Conservation (phyloP, 2,329 filamentous ascomycete species). For the Colletotrichum chlorophyti region DNA sequence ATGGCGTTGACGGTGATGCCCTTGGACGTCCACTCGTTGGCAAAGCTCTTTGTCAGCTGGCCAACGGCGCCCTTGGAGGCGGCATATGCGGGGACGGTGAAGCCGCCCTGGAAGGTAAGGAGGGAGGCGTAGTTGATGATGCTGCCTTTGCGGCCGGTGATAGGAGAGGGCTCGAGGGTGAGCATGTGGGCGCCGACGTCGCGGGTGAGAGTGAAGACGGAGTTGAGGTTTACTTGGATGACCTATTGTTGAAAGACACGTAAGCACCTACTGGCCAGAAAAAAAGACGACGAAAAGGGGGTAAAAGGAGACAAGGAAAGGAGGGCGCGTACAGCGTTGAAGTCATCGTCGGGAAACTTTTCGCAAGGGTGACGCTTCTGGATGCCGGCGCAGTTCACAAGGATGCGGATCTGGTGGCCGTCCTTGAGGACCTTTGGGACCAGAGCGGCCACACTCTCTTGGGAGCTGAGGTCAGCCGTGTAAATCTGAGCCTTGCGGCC, state of each 20-base stretch:
- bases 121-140: conserved; percentile 89
- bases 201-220: conserved; percentile 80
- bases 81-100: conserved; percentile 89
- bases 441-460: conserved; percentile 65
- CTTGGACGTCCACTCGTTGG: conserved; percentile 84
- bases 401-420: conserved; percentile 73
- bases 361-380: conserved; percentile 80
- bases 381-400: conserved; percentile 88
- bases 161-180: conserved; percentile 51
- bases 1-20: conserved; percentile 88
- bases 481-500: conserved; percentile 73
- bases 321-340: conserved; percentile 62
- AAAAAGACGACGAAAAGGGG: no score
- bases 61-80: conserved; percentile 85
- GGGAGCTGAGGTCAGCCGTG: conserved; percentile 71
- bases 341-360: conserved; percentile 78
- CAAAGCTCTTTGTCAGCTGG: conserved; percentile 83
- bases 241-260: no score
- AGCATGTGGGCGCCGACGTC: conserved; percentile 85
- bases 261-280: no score
- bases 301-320: no score
- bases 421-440: conserved; percentile 67
- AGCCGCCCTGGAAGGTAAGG: conserved; percentile 83
- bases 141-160: conserved; percentile 65
- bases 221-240: conserved; percentile 84